phyloP scores from a whole-genome alignment of 2,329 filamentous ascomycete species.

The Paramyrothecium roridum region DNA sequence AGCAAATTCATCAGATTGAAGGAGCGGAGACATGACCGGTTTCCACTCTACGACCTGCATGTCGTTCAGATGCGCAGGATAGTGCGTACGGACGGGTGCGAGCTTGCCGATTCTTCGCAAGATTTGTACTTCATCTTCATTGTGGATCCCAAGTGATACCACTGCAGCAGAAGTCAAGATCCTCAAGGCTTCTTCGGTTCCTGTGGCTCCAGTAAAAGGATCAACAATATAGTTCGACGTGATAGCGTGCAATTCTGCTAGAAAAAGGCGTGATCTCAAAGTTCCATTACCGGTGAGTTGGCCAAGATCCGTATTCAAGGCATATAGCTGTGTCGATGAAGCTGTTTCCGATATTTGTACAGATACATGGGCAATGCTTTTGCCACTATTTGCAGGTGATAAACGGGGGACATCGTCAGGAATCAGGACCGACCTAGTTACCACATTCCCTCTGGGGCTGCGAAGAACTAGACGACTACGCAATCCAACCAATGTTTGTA shows the following conservation, averaged over 20 bases:
- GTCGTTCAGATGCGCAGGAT: background rate
- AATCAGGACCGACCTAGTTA: constrained; percentile 31
- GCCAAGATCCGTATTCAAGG: background rate
- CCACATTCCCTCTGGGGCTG: constrained; percentile 4
- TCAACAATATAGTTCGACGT: background rate
- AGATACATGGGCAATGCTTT: background rate
- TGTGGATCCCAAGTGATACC: background rate
- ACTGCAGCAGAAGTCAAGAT: background rate
- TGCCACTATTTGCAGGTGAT: background rate
- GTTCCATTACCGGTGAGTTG: background rate
- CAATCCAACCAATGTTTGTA: constrained; percentile 48
- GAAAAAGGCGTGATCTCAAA: background rate
- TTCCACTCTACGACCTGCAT: background rate
- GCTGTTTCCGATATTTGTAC: background rate
- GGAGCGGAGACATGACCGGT: background rate
- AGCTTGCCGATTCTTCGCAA: background rate
- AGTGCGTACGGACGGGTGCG: background rate
- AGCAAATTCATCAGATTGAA: background rate
- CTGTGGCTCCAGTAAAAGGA: background rate
- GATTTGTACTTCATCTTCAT: background rate
- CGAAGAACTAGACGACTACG: constrained; percentile 44
- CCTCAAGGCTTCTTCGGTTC: background rate
- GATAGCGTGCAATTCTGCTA: background rate
- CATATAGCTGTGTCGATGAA: background rate
- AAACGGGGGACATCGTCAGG: constrained; percentile 12